These are phyloP conservation scores for Phyllosticta paracitricarpa DNA, from an alignment of 2,329 filamentous ascomycete species.

Conservation along the genomic window DNA sequence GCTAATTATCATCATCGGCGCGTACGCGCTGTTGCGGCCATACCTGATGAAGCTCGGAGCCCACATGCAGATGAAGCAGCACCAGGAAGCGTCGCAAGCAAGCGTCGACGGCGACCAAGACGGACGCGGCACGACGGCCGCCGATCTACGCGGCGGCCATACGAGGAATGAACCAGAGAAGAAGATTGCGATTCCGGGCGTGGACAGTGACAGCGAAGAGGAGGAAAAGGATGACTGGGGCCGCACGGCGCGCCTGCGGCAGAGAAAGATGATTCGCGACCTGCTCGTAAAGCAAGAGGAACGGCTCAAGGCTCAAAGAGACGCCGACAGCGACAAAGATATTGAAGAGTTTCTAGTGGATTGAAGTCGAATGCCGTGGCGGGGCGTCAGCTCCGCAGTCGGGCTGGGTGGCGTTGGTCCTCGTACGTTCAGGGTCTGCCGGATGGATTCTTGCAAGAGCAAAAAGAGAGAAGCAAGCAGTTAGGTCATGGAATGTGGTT, in stretches of 20 bases:
- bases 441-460: background rate
- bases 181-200: conserved; percentile 43
- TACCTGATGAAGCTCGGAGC: conserved; percentile 61
- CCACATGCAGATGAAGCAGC: conserved; percentile 52
- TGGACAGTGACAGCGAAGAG: conserved; percentile 40
- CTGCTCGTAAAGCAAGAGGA: conserved; percentile 52
- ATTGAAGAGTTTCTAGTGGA: conserved; percentile 58
- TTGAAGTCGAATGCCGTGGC: background rate
- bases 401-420: background rate
- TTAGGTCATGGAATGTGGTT: background rate
- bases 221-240: conserved; percentile 48
- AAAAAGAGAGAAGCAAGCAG: background rate
- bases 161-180: conserved; percentile 27
- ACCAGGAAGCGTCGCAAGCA: conserved; percentile 41
- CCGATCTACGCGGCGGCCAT: conserved; percentile 20
- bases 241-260: conserved; percentile 58
- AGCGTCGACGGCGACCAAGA: conserved; percentile 26
- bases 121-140: conserved; percentile 18
- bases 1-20: conserved; percentile 59
- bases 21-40: conserved; percentile 60
- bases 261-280: conserved; percentile 57
- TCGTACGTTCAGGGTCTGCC: background rate
- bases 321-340: conserved; percentile 63
- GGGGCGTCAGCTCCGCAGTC: background rate
- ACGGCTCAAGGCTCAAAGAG: conserved; percentile 44